Percentiles rank a stretch among this genome's conserved stretches.
phyloP scores from a whole-genome alignment of 2,329 filamentous ascomycete species.

The Gaeumannomyces tritici region DNA sequence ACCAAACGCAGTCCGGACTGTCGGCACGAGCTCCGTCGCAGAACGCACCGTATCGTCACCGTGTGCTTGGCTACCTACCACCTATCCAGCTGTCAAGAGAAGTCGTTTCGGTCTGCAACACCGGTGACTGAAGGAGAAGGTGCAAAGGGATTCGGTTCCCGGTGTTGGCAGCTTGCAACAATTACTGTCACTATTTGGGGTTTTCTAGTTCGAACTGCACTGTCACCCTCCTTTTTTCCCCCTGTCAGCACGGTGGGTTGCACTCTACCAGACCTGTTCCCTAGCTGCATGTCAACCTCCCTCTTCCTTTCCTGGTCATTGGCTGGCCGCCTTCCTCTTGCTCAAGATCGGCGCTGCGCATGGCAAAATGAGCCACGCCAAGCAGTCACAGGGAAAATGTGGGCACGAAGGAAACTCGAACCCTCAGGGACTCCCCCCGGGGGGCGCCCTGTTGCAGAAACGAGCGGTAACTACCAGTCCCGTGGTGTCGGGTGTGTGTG shows the following conservation, averaged over 20 bases:
- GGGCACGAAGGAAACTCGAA: no score
- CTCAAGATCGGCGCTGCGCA: neutral
- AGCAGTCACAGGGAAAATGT: neutral
- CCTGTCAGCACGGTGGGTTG: neutral
- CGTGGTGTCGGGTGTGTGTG: no score
- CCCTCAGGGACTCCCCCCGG: no score
- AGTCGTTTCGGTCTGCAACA: neutral
- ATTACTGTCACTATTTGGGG: no score
- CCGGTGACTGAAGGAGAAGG: no score
- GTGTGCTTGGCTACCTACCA: neutral
- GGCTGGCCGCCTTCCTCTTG: no score
- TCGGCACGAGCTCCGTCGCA: neutral
- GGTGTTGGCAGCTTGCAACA: neutral
- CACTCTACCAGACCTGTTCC: neutral
- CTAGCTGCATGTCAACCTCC: neutral
- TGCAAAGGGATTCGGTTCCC: neutral
- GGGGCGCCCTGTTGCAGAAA: no score
- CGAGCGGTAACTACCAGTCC: no score
- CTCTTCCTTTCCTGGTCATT: neutral
- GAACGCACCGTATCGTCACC: no score
- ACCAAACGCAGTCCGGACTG: neutral
- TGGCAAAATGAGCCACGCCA: neutral
- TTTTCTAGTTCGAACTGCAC: no score
- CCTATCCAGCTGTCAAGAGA: neutral
- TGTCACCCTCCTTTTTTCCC: neutral